A percentile compares a stretch with the other conserved stretches of the same genome.
These are phyloP conservation scores for Fraxinus sp. DNA, from an alignment of 305 asterid species.

Conservation along the genomic window DNA sequence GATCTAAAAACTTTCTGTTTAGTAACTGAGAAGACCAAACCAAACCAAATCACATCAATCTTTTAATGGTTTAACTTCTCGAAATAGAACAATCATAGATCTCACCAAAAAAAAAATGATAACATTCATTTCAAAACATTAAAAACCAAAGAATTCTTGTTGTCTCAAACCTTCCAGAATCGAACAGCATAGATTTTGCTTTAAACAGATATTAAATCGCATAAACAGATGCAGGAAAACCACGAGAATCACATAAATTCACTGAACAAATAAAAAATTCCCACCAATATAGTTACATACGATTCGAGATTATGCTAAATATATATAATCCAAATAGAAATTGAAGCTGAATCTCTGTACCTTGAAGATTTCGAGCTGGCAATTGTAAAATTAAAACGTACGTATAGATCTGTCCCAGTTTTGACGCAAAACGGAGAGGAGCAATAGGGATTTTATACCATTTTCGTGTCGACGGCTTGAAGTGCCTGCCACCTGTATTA, in stretches of 20 bases:
- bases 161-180: background rate
- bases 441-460: conserved; percentile 20
- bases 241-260: background rate
- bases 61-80: background rate
- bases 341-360: background rate
- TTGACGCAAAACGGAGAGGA: background rate
- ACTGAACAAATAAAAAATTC: background rate
- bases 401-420: background rate
- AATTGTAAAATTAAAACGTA: background rate
- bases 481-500: background rate
- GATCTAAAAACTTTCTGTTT: background rate
- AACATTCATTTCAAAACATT: background rate
- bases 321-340: background rate
- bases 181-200: background rate
- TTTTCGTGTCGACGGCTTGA: conserved; percentile 17
- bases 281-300: background rate
- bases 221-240: background rate
- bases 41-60: background rate
- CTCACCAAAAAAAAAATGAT: background rate
- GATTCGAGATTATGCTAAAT: background rate
- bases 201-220: background rate
- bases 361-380: background rate
- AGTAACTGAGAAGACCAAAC: background rate
- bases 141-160: background rate
- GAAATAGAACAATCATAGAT: background rate